Evolutionary conservation across 176 grass and related monocot genomes (phyloP), one percentile per base, ranked within the genome.

Genomic region (Eremochloa ophiuroides): DNA sequence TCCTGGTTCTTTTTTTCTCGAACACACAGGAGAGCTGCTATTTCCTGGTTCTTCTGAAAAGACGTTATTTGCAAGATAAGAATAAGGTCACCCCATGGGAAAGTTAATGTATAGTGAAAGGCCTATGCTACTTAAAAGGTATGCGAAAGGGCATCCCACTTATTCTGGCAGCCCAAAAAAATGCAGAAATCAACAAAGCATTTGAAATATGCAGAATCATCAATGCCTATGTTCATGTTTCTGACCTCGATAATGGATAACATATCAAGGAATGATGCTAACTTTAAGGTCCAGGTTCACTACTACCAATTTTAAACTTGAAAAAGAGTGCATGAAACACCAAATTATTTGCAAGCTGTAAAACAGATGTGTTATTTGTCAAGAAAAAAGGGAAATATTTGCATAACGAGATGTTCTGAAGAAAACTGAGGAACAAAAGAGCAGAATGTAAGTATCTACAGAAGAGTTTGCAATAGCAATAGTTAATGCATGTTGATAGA

Each of bases 321-420:
- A 84, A 68, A 84, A 68, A 30, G 16, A 76, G 20, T 76, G 47
- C 63, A 77, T 25, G 55, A 44, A 77, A 13, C 48, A 33, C 73
- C 43, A 2, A 22, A 35, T 9, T 26, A 66, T 22, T 75, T 62
- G 39, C 22, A 47, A 39, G 13, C 58, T 61, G 29, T 18, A 37
- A 40, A 10, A 79, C 22, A 51, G 7, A 62, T 30, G 31, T 51
- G 38, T 37, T 85, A 16, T 42, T 79, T 59, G 55, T 42, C 41
- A n/a, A 35, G 58, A 8, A 60, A 60, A 69, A 69, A 77, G 47
- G 1, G 9, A 74, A 64, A 22, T 35, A 74, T 39, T 59, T 70
- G 35, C 28, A 76, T 22, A 56, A 44, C 9, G 0, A 28, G 25
- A 20, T 62, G n/a, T 58, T 28, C 3, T 42, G 26, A 58, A 8